Base-by-base conservation (phyloP, 768 basidiomycete species). In the Trametes cubensis region DNA sequence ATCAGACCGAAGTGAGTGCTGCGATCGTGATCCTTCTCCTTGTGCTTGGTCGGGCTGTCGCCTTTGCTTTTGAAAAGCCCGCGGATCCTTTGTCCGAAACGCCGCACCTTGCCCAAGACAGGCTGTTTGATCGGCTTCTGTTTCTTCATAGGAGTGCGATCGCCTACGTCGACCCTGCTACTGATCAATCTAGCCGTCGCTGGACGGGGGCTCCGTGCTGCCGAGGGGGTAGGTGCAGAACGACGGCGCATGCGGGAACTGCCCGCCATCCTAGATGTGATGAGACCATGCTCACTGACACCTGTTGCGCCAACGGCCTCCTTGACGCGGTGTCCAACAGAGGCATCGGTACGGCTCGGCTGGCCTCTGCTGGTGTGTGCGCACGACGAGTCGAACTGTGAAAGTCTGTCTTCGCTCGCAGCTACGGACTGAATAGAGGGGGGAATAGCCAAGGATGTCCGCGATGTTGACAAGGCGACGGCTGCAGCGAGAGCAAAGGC, bases 21-120 rank as follows among this genome's bases (percentile, higher is more conserved):
- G 50, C 52, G 23, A 44, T 45, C 59, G 2, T 25, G 3, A 23
- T 4, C 48, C n/a, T 54, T 54, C 23, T 60, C 14, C 46, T 64
- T 70, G 38, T 61, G 40, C 26, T 67, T 65, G 28, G 74, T 53
- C n/a, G 74, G 20, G 41, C 58, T 69, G 57, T 71, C 75, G 20
- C 76, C 52, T 57, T 69, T 74, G 61, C 65, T 67, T 46, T 58
- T 59, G 50, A 69, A 65, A 0, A 67, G 25, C 10, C 61, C 58
- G 21, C 57, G 45, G 20, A 68, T 51, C 5, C 60, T 56, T 17
- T 62, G 60, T 1, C 67, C 67, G 25, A 68, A 47, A 39, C 50
- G 62, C 3, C 61, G 60, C 54, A 68, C 55, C n/a, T 56, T 60
- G 25, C 53, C 64, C 3, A 68, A 7, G 2, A 65, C 61, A 0